These are phyloP conservation scores for Trametes cubensis DNA, from an alignment of 768 basidiomycete species.

Conservation along the genomic window DNA sequence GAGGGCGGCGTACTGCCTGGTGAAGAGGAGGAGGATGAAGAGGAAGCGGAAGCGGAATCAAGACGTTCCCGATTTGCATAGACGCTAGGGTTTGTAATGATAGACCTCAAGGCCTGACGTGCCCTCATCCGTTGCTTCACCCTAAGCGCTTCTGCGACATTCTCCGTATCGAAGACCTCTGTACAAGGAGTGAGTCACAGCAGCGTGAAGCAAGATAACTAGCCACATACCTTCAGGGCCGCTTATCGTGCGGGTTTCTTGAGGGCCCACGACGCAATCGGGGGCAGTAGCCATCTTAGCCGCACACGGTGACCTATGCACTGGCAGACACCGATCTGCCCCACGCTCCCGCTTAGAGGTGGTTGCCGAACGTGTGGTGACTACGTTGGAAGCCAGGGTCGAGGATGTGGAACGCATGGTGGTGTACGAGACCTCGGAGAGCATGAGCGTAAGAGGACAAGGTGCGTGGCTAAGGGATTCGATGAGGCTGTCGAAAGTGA, in stretches of 20 bases:
- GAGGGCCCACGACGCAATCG: not conserved
- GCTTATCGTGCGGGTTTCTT: not conserved
- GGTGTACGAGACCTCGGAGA: not conserved
- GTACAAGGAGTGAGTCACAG: not conserved
- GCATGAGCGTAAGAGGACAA: not conserved
- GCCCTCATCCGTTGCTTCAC: conserved; percentile 13
- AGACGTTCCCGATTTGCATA: not conserved
- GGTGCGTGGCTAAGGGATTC: not conserved
- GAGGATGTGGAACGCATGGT: not conserved
- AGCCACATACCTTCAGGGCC: not conserved
- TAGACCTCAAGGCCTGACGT: not conserved
- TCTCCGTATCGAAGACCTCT: conserved; percentile 11
- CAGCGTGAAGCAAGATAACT: too few relatives aligned
- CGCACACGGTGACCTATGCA: not conserved
- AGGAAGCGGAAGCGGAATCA: not conserved
- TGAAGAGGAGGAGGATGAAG: conserved; percentile 3
- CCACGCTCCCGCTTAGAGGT: not conserved
- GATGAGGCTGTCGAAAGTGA: not conserved
- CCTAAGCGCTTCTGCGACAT: conserved; percentile 7
- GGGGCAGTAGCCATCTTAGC: not conserved
- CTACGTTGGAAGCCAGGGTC: not conserved
- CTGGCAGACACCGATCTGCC: not conserved
- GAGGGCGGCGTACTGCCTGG: conserved; percentile 3
- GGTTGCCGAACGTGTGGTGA: not conserved
- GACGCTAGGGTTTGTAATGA: not conserved